These are phyloP conservation scores for Helicostylum pulchrum DNA, from an alignment of 192 early-diverging fungal genomes.

Conservation along the genomic window DNA sequence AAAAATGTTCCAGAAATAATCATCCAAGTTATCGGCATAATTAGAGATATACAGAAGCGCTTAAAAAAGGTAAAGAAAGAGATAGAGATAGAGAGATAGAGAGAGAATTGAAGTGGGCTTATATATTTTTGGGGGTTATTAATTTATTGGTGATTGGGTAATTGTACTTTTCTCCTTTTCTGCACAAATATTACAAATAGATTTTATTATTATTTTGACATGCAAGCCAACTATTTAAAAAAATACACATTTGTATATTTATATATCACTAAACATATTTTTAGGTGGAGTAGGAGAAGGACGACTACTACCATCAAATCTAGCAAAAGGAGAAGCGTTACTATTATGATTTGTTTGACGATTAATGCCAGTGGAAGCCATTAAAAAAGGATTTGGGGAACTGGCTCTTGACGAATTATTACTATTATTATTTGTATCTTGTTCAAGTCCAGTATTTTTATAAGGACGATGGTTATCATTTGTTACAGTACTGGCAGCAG, in stretches of 20 bases:
- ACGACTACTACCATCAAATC: constrained; percentile 10
- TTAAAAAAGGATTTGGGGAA: constrained; percentile 18
- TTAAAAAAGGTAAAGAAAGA: too few relatives aligned
- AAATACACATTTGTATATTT: not conserved
- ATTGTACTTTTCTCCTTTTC: too few relatives aligned
- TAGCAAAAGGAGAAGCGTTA: constrained; percentile 14
- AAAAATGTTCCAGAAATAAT: too few relatives aligned
- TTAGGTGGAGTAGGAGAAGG: not conserved
- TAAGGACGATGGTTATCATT: not conserved
- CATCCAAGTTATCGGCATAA: too few relatives aligned
- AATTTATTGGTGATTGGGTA: not conserved
- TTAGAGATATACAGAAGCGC: too few relatives aligned
- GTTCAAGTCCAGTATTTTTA: not conserved
- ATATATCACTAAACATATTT: constrained; percentile 13
- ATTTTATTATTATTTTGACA: too few relatives aligned
- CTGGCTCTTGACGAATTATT: constrained; percentile 3
- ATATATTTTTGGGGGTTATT: too few relatives aligned
- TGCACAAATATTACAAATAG: too few relatives aligned
- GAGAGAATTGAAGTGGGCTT: too few relatives aligned
- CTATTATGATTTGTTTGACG: not conserved
- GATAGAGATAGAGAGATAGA: too few relatives aligned
- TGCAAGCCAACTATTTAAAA: too few relatives aligned
- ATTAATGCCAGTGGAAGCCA: constrained; percentile 6
- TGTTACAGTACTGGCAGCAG: not conserved
- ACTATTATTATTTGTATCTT: not conserved